Percentiles rank a stretch among this genome's conserved stretches.
phyloP scores from a whole-genome alignment of 495 filamentous ascomycete genomes.

The Penicillium coffeae region DNA sequence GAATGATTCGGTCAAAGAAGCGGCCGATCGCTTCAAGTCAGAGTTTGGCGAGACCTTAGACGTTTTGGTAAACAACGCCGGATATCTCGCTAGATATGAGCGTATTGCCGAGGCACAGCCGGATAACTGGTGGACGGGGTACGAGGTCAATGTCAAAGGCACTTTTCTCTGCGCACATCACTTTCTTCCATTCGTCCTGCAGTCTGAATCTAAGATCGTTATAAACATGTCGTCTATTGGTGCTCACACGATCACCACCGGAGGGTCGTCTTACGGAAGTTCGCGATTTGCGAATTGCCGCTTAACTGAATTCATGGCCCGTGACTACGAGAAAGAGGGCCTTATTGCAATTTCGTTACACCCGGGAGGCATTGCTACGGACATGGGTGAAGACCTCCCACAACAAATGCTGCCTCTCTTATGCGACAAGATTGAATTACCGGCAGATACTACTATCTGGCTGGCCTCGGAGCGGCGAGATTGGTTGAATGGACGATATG shows the following conservation, averaged over 20 bases:
- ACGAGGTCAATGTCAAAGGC: slow-evolving; percentile 45
- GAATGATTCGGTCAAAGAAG: slow-evolving; percentile 28
- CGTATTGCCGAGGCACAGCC: slow-evolving; percentile 41
- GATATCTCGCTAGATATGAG: slow-evolving; percentile 29
- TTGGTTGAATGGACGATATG: slow-evolving; percentile 52
- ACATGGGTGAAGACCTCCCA: slow-evolving; percentile 30
- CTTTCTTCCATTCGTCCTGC: slow-evolving; percentile 44
- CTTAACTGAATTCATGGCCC: slow-evolving; percentile 40
- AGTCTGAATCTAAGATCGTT: slow-evolving; percentile 44
- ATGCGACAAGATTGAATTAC: slow-evolving; percentile 39
- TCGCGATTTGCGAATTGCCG: slow-evolving; percentile 46
- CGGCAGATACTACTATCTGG: slow-evolving; percentile 47
- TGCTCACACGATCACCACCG: slow-evolving; percentile 25
- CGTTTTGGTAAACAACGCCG: slow-evolving; percentile 55
- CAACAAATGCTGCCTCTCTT: slow-evolving; percentile 24
- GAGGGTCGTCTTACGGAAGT: slow-evolving; percentile 39
- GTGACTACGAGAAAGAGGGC: slow-evolving; percentile 40
- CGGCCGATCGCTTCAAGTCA: slow-evolving; percentile 24
- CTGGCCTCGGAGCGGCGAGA: slow-evolving; percentile 42
- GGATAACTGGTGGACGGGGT: slow-evolving; percentile 42
- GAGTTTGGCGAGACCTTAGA: slow-evolving; percentile 40
- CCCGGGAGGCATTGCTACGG: slow-evolving; percentile 47
- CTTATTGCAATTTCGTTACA: slow-evolving; percentile 47
- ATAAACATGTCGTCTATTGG: slow-evolving; percentile 45
- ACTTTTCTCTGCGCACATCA: slow-evolving; percentile 40